These are phyloP conservation scores for Coemansia sp. DNA, from an alignment of 192 early-diverging fungal species.

Conservation along the genomic window DNA sequence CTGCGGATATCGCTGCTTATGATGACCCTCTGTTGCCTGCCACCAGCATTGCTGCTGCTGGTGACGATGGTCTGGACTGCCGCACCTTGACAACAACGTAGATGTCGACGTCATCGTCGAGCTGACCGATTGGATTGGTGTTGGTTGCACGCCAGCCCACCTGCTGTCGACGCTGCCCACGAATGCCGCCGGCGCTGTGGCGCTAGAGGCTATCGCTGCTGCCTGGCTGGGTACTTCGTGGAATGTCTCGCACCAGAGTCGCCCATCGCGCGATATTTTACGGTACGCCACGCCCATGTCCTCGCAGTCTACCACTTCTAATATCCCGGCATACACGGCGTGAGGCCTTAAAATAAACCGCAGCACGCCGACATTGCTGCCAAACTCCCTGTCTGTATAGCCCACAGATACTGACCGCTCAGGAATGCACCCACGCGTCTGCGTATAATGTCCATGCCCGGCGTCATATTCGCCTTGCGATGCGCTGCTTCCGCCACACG, in stretches of 20 bases:
- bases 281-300: conserved; percentile 30
- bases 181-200: background rate
- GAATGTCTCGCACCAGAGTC: conserved; percentile 43
- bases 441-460: background rate
- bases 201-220: background rate
- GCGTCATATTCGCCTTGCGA: background rate
- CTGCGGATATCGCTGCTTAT: conserved; percentile 7
- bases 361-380: background rate
- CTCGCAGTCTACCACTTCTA: conserved; percentile 33
- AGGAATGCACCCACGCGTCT: background rate
- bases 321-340: conserved; percentile 17
- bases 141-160: background rate
- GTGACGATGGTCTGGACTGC: background rate
- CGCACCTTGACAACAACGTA: background rate
- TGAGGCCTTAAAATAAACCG: conserved; percentile 29
- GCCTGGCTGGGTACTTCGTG: conserved; percentile 17
- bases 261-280: conserved; percentile 21
- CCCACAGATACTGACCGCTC: conserved; percentile 3
- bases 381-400: background rate
- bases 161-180: background rate
- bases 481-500: background rate
- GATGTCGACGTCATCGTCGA: background rate
- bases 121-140: background rate
- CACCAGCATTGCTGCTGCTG: background rate
- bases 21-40: background rate